Evolutionary conservation across 2,329 filamentous ascomycete species (phyloP), one percentile per base, ranked within the genome.

Genomic region (Colletotrichum tofieldiae): DNA sequence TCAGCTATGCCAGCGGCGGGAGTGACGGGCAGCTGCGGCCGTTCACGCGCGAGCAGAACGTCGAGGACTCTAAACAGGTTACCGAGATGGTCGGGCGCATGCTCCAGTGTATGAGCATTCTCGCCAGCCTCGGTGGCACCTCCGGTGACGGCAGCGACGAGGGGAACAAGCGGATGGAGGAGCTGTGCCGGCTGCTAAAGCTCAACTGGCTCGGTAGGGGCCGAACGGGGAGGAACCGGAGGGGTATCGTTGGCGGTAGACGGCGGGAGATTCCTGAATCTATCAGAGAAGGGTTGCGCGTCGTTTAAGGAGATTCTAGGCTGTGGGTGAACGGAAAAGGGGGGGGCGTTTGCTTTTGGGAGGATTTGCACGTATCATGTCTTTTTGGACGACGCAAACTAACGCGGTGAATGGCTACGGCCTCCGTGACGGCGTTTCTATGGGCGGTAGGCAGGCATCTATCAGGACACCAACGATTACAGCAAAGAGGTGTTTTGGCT

Each of bases 121-220:
- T 99, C 29, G 93, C 94, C 3, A 92, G 92, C 73, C 89, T 97
- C 29, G 80, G 78, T 56, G 70, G 61, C 5, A 74, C 67, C 16
- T 75, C 75, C 52, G 75, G 75, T 63, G 73, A 90, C 78, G 90
- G 87, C 0, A 89, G 89, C 12, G 94, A 97, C 75, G 91, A 93
- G 47, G 88, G 90, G 1, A 94, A 96, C 79, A 89, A 88, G 68
- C 94, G 93, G 82, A 93, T 98, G 78, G 93, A 96, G 73, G 90
- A 95, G 78, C 85, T 99, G 74, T 94, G 93, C 69, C 93, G 94
- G 79, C 91, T 96, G 77, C 85, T 99, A 73, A 99, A 98, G 83
- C 91, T 98, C 77, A 99, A 99, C 81, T 99, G 96, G 96, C 88
- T 99, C 1, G 96, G 96, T 0, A 87, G 96, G 58, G 96, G 96